A percentile compares a stretch with the other conserved stretches of the same genome.
phyloP scores from a whole-genome alignment of 495 filamentous ascomycete species.

The Podospora bellae-mahoneyi region DNA sequence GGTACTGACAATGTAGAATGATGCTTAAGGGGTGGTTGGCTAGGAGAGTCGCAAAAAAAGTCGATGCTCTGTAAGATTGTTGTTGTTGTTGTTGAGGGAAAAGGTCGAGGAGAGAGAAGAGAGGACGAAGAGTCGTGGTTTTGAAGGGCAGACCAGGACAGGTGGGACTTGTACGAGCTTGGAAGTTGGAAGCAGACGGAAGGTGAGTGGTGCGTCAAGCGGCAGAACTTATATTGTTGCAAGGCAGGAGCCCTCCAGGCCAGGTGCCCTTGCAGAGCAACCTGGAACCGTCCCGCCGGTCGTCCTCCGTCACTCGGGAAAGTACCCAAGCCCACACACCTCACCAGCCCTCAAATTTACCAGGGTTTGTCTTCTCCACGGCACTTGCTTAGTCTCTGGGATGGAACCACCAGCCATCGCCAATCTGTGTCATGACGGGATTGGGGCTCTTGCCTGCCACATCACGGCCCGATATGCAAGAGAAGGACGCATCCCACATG shows the following conservation, averaged over 20 bases:
- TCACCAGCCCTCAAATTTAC: neutral
- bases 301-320: neutral
- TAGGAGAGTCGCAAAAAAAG: constrained; percentile 5
- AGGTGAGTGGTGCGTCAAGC: neutral
- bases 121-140: neutral
- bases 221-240: neutral
- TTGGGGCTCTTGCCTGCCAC: constrained; percentile 17
- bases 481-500: constrained; percentile 8
- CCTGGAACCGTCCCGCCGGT: neutral
- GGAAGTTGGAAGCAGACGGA: neutral
- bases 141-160: neutral
- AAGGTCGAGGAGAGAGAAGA: neutral
- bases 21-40: neutral
- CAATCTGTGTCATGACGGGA: neutral
- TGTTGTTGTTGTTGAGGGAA: neutral
- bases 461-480: constrained; percentile 18
- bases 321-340: too few relatives aligned
- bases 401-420: neutral
- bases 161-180: neutral
- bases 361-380: neutral
- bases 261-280: neutral
- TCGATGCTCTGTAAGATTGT: constrained; percentile 4
- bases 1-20: constrained; percentile 4
- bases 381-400: neutral
- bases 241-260: neutral